phyloP scores from a whole-genome alignment of 495 filamentous ascomycete species.

The Annulohypoxylon stygium region DNA sequence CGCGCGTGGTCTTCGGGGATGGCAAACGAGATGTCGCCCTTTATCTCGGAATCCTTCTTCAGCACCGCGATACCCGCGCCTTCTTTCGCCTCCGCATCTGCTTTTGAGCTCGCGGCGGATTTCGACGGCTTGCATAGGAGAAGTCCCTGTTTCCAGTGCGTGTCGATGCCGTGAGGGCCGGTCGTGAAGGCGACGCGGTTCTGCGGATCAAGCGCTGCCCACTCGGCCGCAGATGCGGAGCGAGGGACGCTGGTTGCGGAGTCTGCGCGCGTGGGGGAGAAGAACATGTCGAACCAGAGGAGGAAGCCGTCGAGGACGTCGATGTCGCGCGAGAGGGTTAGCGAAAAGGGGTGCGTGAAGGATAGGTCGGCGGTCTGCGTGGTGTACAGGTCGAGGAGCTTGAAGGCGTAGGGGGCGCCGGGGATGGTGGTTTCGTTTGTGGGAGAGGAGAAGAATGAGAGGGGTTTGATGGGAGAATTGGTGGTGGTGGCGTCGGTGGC shows the following conservation, averaged over 20 bases:
- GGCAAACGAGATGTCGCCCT: conserved; percentile 62
- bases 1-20: conserved; percentile 63
- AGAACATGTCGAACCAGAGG: conserved; percentile 86
- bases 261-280: conserved; percentile 59
- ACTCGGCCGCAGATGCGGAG: conserved; percentile 13
- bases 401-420: conserved; percentile 78
- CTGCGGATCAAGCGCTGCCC: conserved; percentile 47
- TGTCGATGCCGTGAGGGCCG: conserved; percentile 80
- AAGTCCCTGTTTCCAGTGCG: conserved; percentile 90
- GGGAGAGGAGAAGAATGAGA: conserved; percentile 13
- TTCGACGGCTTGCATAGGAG: conserved; percentile 56
- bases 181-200: conserved; percentile 79
- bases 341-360: conserved; percentile 75
- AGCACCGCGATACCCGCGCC: conserved; percentile 38
- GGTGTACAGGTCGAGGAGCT: conserved; percentile 84
- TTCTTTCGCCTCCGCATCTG: conserved; percentile 41
- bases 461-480: neutral
- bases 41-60: conserved; percentile 54
- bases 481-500: neutral
- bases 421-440: conserved; percentile 71
- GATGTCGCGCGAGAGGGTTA: conserved; percentile 59
- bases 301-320: conserved; percentile 80
- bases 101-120: conserved; percentile 44
- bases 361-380: conserved; percentile 78
- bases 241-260: conserved; percentile 16